Conservation (phyloP, 176 grass and related monocot species). For the Rhynchospora breviuscula region DNA sequence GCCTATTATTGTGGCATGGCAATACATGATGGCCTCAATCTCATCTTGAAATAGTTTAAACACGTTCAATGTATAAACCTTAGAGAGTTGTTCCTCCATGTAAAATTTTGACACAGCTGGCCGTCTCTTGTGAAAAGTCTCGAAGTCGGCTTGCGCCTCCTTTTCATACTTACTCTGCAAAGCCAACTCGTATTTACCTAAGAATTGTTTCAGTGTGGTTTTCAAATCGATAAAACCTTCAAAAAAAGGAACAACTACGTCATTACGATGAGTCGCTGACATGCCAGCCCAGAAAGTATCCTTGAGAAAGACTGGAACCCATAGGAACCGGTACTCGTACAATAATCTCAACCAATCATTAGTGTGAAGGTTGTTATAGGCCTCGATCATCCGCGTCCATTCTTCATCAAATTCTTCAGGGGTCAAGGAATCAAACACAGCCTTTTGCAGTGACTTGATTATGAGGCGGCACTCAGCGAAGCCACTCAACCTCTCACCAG, state of each 20-base stretch:
- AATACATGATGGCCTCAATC: constrained; percentile 99
- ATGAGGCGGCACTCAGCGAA: constrained; percentile 72
- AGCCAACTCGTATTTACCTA: constrained; percentile 74
- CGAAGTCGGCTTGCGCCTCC: constrained; percentile 95
- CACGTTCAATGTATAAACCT: constrained; percentile 90
- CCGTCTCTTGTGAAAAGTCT: constrained; percentile 90
- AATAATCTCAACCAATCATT: constrained; percentile 83
- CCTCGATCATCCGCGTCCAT: constrained; percentile 67
- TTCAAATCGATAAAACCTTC: constrained; percentile 85
- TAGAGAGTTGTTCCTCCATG: constrained; percentile 97
- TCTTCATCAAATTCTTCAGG: constrained; percentile 72
- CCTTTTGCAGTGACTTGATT: constrained; percentile 82
- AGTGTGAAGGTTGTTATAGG: constrained; percentile 59
- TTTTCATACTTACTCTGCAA: constrained; percentile 91
- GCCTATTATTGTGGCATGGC: constrained; percentile 60
- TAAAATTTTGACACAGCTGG: constrained; percentile 89
- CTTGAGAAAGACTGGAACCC: constrained; percentile 93
- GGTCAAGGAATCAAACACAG: constrained; percentile 73
- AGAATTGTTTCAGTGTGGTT: constrained; percentile 84
- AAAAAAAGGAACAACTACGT: constrained; percentile 71
- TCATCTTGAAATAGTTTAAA: constrained; percentile 99
- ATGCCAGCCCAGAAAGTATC: constrained; percentile 92
- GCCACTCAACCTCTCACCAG: constrained; percentile 56
- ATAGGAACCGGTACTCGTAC: constrained; percentile 67
- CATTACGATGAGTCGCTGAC: constrained; percentile 66